Evolutionary conservation across 2,329 filamentous ascomycete genomes (phyloP).

Genomic region (Conoideocrella luteorostrata): DNA sequence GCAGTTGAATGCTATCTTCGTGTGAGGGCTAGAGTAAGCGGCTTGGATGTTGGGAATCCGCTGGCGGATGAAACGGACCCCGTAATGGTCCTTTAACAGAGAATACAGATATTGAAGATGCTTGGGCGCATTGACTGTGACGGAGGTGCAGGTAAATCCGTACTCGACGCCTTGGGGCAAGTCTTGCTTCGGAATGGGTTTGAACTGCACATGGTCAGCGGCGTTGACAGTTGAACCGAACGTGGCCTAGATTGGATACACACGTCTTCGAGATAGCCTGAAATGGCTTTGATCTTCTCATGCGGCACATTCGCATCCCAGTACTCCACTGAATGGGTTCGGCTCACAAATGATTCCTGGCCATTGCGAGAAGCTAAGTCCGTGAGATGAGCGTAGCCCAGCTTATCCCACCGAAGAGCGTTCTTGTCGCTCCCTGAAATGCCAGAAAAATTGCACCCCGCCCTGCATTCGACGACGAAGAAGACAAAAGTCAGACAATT

Average conservation of each 20-base stretch:
- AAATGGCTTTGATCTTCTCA: conserved; percentile 34
- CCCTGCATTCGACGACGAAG: conserved; percentile 19
- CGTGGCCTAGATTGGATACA: conserved; percentile 8
- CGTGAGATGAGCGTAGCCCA: conserved; percentile 32
- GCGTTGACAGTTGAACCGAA: not conserved
- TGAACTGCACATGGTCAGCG: conserved; percentile 20
- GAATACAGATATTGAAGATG: conserved; percentile 27
- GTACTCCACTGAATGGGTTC: conserved; percentile 32
- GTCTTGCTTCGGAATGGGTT: conserved; percentile 19
- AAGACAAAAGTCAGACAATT: conserved; percentile 24
- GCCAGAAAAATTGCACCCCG: conserved; percentile 38
- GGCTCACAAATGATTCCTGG: conserved; percentile 26
- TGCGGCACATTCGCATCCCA: conserved; percentile 32
- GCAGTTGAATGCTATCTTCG: conserved; percentile 28
- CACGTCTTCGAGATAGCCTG: conserved; percentile 34
- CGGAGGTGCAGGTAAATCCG: conserved; percentile 28
- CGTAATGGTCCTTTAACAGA: conserved; percentile 20
- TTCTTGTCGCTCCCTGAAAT: conserved; percentile 35
- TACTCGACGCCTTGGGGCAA: conserved; percentile 26
- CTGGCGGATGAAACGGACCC: conserved; percentile 25
- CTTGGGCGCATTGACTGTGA: conserved; percentile 31
- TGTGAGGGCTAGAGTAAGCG: conserved; percentile 19
- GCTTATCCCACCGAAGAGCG: conserved; percentile 34
- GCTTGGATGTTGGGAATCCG: conserved; percentile 20
- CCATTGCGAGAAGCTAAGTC: conserved; percentile 23